These are phyloP conservation scores for Kluyveromyces marxianus DNA, from an alignment of 1,139 yeast genomes.

Conservation along the genomic window DNA sequence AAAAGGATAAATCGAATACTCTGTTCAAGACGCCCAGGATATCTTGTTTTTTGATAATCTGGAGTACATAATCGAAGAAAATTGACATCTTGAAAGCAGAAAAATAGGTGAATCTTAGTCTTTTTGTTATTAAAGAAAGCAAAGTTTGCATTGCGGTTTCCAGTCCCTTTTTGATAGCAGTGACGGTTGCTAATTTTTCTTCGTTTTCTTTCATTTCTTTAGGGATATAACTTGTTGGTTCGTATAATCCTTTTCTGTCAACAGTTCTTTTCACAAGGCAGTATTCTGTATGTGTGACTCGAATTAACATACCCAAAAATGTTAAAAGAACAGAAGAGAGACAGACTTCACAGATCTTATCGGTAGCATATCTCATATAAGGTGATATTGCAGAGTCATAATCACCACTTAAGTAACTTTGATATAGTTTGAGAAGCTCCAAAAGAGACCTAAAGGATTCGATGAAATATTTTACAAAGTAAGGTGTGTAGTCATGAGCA, in stretches of 20 bases:
- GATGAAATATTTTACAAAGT: constrained; percentile 20
- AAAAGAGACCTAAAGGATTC: constrained; percentile 15
- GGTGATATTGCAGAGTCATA: constrained; percentile 12
- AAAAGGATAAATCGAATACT: constrained; percentile 6
- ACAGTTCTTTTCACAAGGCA: constrained; percentile 6
- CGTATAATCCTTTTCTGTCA: constrained; percentile 5
- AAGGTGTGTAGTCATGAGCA: constrained; percentile 12
- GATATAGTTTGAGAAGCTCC: constrained; percentile 14
- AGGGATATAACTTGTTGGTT: constrained; percentile 1
- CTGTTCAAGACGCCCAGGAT: constrained; percentile 18
- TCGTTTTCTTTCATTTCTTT: constrained; percentile 3
- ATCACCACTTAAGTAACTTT: constrained; percentile 18
- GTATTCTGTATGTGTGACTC: constrained; percentile 20
- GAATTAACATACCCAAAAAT: constrained; percentile 17
- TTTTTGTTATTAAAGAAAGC: constrained; percentile 18
- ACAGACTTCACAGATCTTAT: constrained; percentile 22
- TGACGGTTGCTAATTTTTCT: constrained; percentile 16
- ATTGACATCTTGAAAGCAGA: constrained; percentile 28
- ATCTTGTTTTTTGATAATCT: constrained; percentile 21
- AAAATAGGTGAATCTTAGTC: constrained; percentile 26
- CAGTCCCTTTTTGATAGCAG: constrained; percentile 16
- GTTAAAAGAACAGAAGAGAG: constrained; percentile 20
- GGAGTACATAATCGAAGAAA: constrained; percentile 26
- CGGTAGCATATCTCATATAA: constrained; percentile 16
- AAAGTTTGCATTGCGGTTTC: constrained; percentile 18